Base-by-base conservation (phyloP, 73 alveolate genomes). In the Paramecium caudatum region DNA sequence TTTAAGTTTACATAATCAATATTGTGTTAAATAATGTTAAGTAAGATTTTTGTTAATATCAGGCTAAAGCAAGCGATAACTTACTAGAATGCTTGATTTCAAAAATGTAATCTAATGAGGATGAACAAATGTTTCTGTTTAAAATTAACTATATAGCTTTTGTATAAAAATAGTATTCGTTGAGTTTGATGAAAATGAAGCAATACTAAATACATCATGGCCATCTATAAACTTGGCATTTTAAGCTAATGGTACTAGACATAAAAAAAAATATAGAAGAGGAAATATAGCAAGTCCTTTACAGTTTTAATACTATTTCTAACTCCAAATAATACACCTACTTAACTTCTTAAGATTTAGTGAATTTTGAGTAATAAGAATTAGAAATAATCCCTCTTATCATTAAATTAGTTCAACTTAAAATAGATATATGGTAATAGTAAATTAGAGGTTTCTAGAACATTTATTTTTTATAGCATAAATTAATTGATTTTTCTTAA, bases 171-270 rank as follows among this genome's bases (percentile, higher is more conserved):
- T 9, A 55, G 12, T 55, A 55, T 55, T 55, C 80, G 4, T 55
- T 55, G 7, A 55, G 80, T 55, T 55, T 55, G 46, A 55, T 55
- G 80, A 55, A 55, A 27, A 55, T 55, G 23, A 55, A 55, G 30
- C 17, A 55, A 25, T 55, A 55, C 30, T 9, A 55, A 2, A 55
- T 55, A 55, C 30, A 27, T 3, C 23, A 55, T 55, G 80, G 80
- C 23, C 80, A 55, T 8, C 23, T 23, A 9, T 27, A 55, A 23
- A 55, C 46, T 55, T 55, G 80, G 80, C 30, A 55, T 55, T 55
- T 55, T 23, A 55, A 55, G 30, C 30, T 55, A 8, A 55, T 55
- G 80, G 80, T 55, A 10, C 80, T 55, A 27, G 80, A 55, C 7
- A 55, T 55, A 9, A 55, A 37, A 9, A 55, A 55, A 55, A 55